Base-by-base conservation (phyloP, 495 filamentous ascomycete species). In the Podospora fimiseda region DNA sequence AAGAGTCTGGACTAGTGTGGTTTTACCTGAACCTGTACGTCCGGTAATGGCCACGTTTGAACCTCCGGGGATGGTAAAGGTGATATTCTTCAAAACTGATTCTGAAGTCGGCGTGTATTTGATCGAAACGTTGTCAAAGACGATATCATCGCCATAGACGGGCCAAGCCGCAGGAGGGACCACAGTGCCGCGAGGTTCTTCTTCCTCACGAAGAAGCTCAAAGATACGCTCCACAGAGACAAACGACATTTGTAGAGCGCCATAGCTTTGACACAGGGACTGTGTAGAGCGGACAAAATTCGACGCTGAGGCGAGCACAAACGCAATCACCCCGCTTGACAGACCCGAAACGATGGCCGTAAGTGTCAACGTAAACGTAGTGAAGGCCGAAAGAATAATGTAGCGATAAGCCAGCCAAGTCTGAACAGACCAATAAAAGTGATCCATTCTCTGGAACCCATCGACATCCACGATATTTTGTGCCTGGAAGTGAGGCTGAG, bases 391-490 rank as follows among this genome's bases (percentile, higher is more conserved):
- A 11, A 92, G 66, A 38, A 73, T 62, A 62, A 89, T 86, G 56
- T 89, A 92, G 24, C 89, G 85, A 59, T 83, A 89, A 61, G 80
- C 82, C 7, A 94, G 74, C 89, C 89, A 94, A 21, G 80, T 78
- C 59, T 92, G 88, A 6, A 92, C 72, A 43, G 80, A 85, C 88
- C 89, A 94, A 70, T 90, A 94, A 69, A 94, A 90, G 66, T 94
- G 89, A 61, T 94, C 89, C 85, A 91, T 90, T 57, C 88, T 89
- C 65, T 92, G 88, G 66, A 94, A 94, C 2, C 78, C 78, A 65
- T 94, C 89, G 0, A 86, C 86, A 16, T 86, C 86, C 3, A 74
- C 73, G 39, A 94, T 86, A 51, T 90, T 84, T 19, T 82, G 76
- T 49, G 78, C 74, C 59, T 93, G 88, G 58, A 93, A 95, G 43